phyloP scores from a whole-genome alignment of 2,329 filamentous ascomycete species.

The Bipolaris oryzae region DNA sequence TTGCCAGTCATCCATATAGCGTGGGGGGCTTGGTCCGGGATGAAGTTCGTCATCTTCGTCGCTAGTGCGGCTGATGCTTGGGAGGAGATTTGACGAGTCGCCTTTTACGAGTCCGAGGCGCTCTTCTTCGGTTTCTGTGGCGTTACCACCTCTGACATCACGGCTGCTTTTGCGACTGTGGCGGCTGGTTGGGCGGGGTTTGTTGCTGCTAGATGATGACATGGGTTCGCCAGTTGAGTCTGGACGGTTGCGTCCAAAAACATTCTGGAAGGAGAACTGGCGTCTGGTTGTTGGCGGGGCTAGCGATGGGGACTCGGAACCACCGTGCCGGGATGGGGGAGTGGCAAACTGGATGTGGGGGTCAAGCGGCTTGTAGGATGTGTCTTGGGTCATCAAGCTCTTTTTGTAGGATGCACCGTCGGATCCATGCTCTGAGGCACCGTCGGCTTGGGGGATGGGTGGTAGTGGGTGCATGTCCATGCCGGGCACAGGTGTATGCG shows the following conservation, averaged over 20 bases:
- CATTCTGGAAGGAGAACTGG: conserved; percentile 91
- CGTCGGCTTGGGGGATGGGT: conserved; percentile 27
- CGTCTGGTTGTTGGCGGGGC: conserved; percentile 65
- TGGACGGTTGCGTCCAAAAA: conserved; percentile 65
- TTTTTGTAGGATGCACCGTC: conserved; percentile 55
- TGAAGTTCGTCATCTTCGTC: conserved; percentile 17
- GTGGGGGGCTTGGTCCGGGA: conserved; percentile 11
- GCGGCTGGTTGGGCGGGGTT: conserved; percentile 32
- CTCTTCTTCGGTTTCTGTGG: conserved; percentile 77
- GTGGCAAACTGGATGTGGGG: conserved; percentile 56
- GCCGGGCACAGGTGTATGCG: conserved; percentile 17
- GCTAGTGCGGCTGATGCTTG: conserved; percentile 32
- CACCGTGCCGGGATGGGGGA: conserved; percentile 40
- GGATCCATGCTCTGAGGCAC: conserved; percentile 32
- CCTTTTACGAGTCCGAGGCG: conserved; percentile 80
- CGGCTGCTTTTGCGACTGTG: conserved; percentile 42
- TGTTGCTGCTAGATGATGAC: conserved; percentile 7
- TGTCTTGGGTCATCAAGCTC: conserved; percentile 53
- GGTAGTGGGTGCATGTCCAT: conserved; percentile 35
- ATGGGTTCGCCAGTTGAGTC: conserved; percentile 35
- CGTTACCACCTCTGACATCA: conserved; percentile 50
- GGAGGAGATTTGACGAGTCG: conserved; percentile 55
- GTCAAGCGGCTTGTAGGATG: conserved; percentile 51
- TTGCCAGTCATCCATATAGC: conserved; percentile 22
- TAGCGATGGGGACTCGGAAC: conserved; percentile 51